A percentile compares a stretch with the other conserved stretches of the same genome.
These are phyloP conservation scores for Primulina huaijiensis DNA, from an alignment of 257 asterid species.

Conservation along the genomic window DNA sequence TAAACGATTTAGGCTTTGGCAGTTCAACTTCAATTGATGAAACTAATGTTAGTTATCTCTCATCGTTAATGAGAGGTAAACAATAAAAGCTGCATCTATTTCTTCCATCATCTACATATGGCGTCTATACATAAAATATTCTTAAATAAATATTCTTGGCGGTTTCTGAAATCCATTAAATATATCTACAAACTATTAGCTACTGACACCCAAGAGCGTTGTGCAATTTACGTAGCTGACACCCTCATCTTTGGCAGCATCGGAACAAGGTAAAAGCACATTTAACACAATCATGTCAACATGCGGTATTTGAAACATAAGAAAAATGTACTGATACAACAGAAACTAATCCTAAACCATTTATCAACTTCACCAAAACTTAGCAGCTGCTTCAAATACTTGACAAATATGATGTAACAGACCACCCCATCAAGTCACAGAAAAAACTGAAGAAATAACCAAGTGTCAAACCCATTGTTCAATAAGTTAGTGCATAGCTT, in stretches of 20 bases:
- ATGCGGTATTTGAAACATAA: background rate
- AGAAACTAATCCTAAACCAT: background rate
- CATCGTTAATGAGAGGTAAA: background rate
- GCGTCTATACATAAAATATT: too few relatives aligned
- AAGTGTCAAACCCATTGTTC: background rate
- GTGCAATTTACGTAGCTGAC: background rate
- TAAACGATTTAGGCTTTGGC: background rate
- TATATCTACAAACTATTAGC: background rate
- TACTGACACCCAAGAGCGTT: background rate
- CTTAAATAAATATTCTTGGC: too few relatives aligned
- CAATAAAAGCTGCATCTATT: background rate
- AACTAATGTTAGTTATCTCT: background rate
- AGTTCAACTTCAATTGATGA: background rate
- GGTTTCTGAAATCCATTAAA: background rate
- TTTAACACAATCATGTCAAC: background rate
- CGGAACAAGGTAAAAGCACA: background rate
- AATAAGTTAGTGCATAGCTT: constrained; percentile 3
- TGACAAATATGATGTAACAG: constrained; percentile 9
- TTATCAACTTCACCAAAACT: background rate
- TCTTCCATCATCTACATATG: background rate
- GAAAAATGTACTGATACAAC: background rate
- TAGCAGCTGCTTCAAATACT: constrained; percentile 6
- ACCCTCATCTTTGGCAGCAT: background rate
- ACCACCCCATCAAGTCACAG: constrained; percentile 7
- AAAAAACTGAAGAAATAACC: constrained; percentile 2